Conservation (phyloP, 176 grass and related monocot species). For the Zoysia pacifica region DNA sequence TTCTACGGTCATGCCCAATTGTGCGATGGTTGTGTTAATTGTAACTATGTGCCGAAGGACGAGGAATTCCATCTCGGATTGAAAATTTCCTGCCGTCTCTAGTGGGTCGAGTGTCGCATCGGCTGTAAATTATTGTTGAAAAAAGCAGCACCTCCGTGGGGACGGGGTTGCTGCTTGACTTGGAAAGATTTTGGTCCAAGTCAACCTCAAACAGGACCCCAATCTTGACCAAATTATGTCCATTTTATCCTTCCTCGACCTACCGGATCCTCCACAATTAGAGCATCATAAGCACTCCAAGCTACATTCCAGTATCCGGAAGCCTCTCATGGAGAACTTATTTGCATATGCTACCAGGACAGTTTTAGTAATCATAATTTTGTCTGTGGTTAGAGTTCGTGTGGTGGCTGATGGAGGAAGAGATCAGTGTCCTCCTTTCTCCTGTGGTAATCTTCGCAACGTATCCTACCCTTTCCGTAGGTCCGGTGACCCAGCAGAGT, state of each 20-base stretch:
- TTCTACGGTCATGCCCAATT: background rate
- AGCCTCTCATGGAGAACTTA: slow-evolving; percentile 15
- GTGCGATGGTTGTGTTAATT: too few relatives aligned
- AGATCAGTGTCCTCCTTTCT: background rate
- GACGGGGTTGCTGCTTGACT: background rate
- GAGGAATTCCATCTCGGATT: too few relatives aligned
- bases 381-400: background rate
- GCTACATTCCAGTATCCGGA: background rate
- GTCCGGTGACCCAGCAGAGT: slow-evolving; percentile 28
- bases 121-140: too few relatives aligned
- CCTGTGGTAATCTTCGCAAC: background rate
- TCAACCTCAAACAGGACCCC: background rate
- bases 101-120: too few relatives aligned
- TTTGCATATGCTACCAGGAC: background rate
- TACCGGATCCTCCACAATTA: background rate
- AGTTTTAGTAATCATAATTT: background rate
- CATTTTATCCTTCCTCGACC: too few relatives aligned
- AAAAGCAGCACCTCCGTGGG: too few relatives aligned
- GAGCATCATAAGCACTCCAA: background rate
- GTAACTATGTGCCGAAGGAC: too few relatives aligned
- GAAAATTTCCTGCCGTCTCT: too few relatives aligned
- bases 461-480: slow-evolving; percentile 41
- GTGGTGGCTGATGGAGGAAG: background rate
- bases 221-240: too few relatives aligned
- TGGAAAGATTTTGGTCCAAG: background rate